phyloP scores from a whole-genome alignment of 1,139 yeast species.

The Pichia sp. region DNA sequence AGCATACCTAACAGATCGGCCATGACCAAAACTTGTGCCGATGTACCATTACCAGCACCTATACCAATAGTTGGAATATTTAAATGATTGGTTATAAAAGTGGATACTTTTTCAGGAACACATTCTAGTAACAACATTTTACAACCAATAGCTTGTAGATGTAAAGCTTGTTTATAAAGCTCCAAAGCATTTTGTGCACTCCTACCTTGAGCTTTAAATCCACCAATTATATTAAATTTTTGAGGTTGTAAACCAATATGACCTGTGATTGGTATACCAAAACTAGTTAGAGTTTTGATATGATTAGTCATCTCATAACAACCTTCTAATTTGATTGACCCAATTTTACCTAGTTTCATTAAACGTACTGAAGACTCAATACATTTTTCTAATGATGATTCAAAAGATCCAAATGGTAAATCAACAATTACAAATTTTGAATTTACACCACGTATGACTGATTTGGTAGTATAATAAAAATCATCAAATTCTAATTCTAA shows the following conservation, averaged over 20 bases:
- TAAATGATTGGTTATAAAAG: constrained; percentile 52
- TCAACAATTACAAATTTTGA: constrained; percentile 75
- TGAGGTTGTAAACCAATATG: constrained; percentile 95
- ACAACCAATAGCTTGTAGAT: constrained; percentile 71
- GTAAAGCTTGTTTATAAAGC: constrained; percentile 62
- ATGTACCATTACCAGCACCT: constrained; percentile 82
- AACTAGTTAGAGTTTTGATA: constrained; percentile 44
- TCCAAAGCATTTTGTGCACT: constrained; percentile 47
- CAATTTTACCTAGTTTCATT: constrained; percentile 58
- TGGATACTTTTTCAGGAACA: constrained; percentile 71
- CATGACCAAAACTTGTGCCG: constrained; percentile 88
- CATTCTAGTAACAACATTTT: constrained; percentile 77
- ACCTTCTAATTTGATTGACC: constrained; percentile 86
- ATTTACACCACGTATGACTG: constrained; percentile 67
- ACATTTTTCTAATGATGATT: constrained; percentile 58
- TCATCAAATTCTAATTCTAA: constrained; percentile 71
- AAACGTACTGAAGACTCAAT: constrained; percentile 54
- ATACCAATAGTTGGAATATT: constrained; percentile 85
- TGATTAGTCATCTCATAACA: constrained; percentile 50
- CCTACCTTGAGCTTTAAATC: constrained; percentile 81
- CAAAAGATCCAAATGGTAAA: constrained; percentile 84
- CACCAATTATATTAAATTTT: constrained; percentile 70
- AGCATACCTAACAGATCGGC: constrained; percentile 79
- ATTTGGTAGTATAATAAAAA: constrained; percentile 65
- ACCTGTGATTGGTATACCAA: constrained; percentile 88